Conservation (phyloP, 2,329 filamentous ascomycete genomes). For the Apiospora phragmitis region DNA sequence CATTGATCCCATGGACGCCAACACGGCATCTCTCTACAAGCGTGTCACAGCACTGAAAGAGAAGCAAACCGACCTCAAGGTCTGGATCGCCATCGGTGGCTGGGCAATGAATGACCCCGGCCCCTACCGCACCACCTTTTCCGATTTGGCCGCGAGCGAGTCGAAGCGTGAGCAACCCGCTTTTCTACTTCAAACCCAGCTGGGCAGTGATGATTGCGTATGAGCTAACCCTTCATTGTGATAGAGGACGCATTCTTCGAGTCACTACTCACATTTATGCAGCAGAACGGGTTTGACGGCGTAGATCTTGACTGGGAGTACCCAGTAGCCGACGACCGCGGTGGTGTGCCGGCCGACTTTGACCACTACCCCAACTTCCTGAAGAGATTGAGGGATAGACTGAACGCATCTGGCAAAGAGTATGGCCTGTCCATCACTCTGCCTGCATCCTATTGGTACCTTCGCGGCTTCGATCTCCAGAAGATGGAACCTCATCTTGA, state of each 20-base stretch:
- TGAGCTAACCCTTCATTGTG: too few relatives aligned
- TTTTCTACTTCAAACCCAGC: too few relatives aligned
- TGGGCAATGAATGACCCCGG: conserved; percentile 33
- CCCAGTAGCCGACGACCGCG: conserved; percentile 20
- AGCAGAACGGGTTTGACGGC: conserved; percentile 22
- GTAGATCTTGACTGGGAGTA: conserved; percentile 40
- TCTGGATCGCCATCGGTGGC: conserved; percentile 35
- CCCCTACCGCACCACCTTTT: conserved; percentile 20
- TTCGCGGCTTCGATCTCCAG: conserved; percentile 14
- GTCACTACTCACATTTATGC: conserved; percentile 19
- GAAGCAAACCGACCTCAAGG: conserved; percentile 23
- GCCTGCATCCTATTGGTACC: conserved; percentile 11
- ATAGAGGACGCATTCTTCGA: conserved; percentile 14
- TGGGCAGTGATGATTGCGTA: too few relatives aligned
- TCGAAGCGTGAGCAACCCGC: conserved; percentile 8
- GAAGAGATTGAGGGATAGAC: conserved; percentile 46
- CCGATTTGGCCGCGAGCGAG: conserved; percentile 14
- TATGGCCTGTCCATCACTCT: conserved; percentile 14
- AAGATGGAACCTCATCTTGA: conserved; percentile 22
- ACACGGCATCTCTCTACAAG: conserved; percentile 13
- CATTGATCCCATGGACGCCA: conserved; percentile 22
- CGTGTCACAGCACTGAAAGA: conserved; percentile 22
- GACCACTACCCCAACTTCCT: conserved; percentile 18
- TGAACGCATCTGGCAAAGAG: conserved; percentile 2
- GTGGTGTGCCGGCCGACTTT: conserved; percentile 19